Conservation (phyloP, 2,329 filamentous ascomycete genomes). For the Xylaria sp. region DNA sequence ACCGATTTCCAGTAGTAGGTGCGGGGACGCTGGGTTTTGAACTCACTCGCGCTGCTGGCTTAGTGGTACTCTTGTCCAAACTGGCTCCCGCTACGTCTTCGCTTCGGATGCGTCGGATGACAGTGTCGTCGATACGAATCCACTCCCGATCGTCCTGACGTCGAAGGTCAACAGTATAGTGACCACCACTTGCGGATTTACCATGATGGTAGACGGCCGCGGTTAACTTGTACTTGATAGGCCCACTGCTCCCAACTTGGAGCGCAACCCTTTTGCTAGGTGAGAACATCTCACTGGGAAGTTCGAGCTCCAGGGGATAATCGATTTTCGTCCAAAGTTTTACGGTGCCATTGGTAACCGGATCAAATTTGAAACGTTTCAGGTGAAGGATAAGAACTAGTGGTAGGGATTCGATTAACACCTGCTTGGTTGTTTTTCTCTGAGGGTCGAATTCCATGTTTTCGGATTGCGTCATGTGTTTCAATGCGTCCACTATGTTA, state of each 20-base stretch:
- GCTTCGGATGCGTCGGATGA: constrained; percentile 83
- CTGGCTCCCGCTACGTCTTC: constrained; percentile 91
- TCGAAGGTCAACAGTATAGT: constrained; percentile 97
- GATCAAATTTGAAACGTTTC: constrained; percentile 97
- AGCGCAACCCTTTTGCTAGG: constrained; percentile 76
- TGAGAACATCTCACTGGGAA: constrained; percentile 89
- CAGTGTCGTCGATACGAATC: constrained; percentile 94
- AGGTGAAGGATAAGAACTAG: constrained; percentile 93
- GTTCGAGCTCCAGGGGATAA: constrained; percentile 93
- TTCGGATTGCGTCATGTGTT: constrained; percentile 84
- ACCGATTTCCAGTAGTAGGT: constrained; percentile 73
- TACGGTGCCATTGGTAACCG: constrained; percentile 80
- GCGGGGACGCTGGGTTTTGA: constrained; percentile 61
- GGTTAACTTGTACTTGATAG: constrained; percentile 86
- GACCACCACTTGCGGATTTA: constrained; percentile 93
- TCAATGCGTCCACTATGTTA: constrained; percentile 92
- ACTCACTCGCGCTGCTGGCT: constrained; percentile 72
- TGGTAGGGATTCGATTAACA: constrained; percentile 91
- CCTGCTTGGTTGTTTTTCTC: constrained; percentile 81
- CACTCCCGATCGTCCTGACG: constrained; percentile 95
- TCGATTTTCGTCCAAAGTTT: constrained; percentile 99
- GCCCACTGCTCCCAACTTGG: constrained; percentile 70
- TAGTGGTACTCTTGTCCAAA: constrained; percentile 76
- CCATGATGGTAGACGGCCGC: constrained; percentile 97
- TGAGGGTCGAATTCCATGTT: constrained; percentile 51